phyloP scores from a whole-genome alignment of 768 basidiomycete genomes.

The Trametes meyenii region DNA sequence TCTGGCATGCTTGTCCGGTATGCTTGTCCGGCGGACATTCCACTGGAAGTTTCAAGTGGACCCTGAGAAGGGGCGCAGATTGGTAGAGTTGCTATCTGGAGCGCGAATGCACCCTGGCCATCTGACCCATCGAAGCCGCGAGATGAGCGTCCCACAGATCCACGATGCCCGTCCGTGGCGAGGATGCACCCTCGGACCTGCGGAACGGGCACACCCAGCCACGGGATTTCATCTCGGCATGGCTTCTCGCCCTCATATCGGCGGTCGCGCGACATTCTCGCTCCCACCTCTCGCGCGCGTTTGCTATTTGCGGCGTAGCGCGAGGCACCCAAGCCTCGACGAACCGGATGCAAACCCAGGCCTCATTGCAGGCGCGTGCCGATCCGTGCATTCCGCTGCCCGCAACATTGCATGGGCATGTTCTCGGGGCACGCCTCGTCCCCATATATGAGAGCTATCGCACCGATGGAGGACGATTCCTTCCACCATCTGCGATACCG shows the following conservation, averaged over 20 bases:
- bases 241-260: slow-evolving; percentile 16
- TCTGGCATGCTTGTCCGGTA: too few relatives aligned
- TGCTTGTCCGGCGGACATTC: too few relatives aligned
- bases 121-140: background rate
- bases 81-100: too few relatives aligned
- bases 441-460: slow-evolving; percentile 16
- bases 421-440: slow-evolving; percentile 2
- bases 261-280: slow-evolving; percentile 3
- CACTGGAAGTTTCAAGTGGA: too few relatives aligned
- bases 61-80: too few relatives aligned
- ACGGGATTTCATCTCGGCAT: slow-evolving; percentile 10
- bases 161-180: too few relatives aligned
- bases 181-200: slow-evolving; percentile 13
- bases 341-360: slow-evolving; percentile 19
- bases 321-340: slow-evolving; percentile 18
- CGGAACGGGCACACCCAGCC: slow-evolving; percentile 2
- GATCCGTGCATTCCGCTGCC: slow-evolving; percentile 7
- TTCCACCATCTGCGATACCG: slow-evolving; percentile 23
- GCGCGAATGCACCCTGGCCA: background rate
- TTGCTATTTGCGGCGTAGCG: slow-evolving; percentile 5
- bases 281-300: slow-evolving; percentile 3
- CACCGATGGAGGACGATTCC: slow-evolving; percentile 14
- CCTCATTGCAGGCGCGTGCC: slow-evolving; percentile 21
- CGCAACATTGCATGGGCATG: slow-evolving; percentile 23
- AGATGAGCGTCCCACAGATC: background rate